Percentiles rank a stretch among this genome's conserved stretches.
Conservation (phyloP, 108 stramenopile species). For the Mediolabrus comicus region DNA sequence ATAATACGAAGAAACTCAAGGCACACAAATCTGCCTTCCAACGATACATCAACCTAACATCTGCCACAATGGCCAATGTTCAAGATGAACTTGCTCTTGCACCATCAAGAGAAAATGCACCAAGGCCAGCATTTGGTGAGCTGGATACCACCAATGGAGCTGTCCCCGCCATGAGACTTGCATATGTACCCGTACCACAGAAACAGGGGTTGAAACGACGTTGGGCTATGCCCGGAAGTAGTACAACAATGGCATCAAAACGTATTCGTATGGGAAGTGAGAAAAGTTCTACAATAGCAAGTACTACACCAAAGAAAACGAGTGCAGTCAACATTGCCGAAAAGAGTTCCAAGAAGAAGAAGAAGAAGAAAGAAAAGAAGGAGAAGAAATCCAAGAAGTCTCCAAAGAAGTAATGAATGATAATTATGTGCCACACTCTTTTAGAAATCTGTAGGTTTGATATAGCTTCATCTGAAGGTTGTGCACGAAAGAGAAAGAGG, state of each 20-base stretch:
- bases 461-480: too few species aligned
- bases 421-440: too few species aligned
- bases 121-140: constrained; percentile 35
- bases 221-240: constrained; percentile 61
- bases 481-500: too few species aligned
- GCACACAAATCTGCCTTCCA: constrained; percentile 31
- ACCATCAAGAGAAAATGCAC: constrained; percentile 42
- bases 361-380: constrained; percentile 23
- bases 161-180: constrained; percentile 46
- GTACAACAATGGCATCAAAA: not conserved
- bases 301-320: not conserved
- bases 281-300: not conserved
- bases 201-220: constrained; percentile 75
- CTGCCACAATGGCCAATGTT: constrained; percentile 13
- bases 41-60: constrained; percentile 23
- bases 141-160: constrained; percentile 9
- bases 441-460: too few species aligned
- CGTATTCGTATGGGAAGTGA: not conserved
- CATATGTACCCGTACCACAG: constrained; percentile 71
- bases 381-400: constrained; percentile 36
- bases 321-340: not conserved
- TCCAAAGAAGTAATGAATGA: constrained; percentile 28
- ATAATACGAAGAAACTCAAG: constrained; percentile 14
- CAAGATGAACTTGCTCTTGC: constrained; percentile 23
- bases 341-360: constrained; percentile 6